Conservation (phyloP, 768 basidiomycete species). For the Tubosaeta sp. region DNA sequence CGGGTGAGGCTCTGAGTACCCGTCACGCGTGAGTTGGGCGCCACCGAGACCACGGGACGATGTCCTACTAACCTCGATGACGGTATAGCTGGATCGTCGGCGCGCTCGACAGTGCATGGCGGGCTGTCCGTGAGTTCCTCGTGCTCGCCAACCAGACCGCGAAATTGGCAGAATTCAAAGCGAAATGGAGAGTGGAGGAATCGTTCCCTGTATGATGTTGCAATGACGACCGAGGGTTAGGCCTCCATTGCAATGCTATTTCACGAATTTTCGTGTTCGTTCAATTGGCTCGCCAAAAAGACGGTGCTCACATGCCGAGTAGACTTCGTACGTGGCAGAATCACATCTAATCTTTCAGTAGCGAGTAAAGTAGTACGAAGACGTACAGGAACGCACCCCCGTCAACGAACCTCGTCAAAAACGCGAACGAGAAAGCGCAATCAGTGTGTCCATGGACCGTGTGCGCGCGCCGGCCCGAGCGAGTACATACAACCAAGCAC, state of each 20-base stretch:
- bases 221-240: too few species aligned
- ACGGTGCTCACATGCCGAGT: too few species aligned
- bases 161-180: constrained; percentile 16
- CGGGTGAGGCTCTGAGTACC: constrained; percentile 13
- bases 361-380: not conserved
- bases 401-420: not conserved
- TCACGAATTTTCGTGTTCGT: too few species aligned
- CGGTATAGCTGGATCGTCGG: constrained; percentile 37
- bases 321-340: too few species aligned
- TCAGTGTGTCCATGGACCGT: not conserved
- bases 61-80: not conserved
- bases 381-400: not conserved
- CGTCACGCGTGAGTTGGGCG: constrained; percentile 13
- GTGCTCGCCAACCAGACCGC: constrained; percentile 8
- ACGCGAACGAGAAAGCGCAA: not conserved
- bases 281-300: too few species aligned
- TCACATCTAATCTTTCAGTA: not conserved
- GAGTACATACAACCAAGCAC: constrained; percentile 2
- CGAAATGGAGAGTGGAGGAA: constrained; percentile 33
- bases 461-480: not conserved
- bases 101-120: constrained; percentile 36
- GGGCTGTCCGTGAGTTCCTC: constrained; percentile 28
- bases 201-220: too few species aligned
- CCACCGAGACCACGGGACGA: not conserved
- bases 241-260: too few species aligned